phyloP scores from a whole-genome alignment of 371 early-diverging fungal genomes.

The Cokeromyces recurvatus region DNA sequence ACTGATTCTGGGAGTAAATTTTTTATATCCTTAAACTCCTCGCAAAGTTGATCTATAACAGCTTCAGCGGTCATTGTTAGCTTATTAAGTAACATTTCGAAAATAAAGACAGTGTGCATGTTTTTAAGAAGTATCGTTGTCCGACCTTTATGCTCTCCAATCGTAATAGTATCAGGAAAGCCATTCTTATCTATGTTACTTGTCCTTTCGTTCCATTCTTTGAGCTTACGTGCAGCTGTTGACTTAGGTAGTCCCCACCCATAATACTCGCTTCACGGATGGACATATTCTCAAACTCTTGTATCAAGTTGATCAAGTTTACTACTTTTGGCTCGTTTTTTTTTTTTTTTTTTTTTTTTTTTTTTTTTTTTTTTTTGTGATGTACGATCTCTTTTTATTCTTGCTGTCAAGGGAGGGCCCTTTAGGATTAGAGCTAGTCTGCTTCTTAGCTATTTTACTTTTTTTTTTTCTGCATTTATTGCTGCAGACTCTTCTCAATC shows the following conservation, averaged over 20 bases:
- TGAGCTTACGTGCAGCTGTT: constrained; percentile 2
- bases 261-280: constrained; percentile 13
- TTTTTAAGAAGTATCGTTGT: constrained; percentile 8
- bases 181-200: constrained; percentile 5
- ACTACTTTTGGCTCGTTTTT: no score
- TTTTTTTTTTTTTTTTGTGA: no score
- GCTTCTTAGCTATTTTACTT: no score
- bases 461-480: no score
- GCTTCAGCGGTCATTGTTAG: constrained; percentile 9
- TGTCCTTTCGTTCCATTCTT: constrained; percentile 15
- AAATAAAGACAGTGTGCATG: no score
- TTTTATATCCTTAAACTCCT: constrained; percentile 6
- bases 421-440: no score
- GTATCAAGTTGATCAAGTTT: neutral
- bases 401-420: no score
- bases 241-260: constrained; percentile 4
- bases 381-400: no score
- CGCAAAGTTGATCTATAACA: constrained; percentile 4
- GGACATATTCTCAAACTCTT: neutral
- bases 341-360: no score
- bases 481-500: no score
- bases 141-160: constrained; percentile 2
- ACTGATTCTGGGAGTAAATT: constrained; percentile 7
- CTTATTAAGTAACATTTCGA: constrained; percentile 6
- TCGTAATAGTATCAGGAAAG: constrained; percentile 9